phyloP scores from a whole-genome alignment of 2,329 filamentous ascomycete species.

The Penicillium glabrum region DNA sequence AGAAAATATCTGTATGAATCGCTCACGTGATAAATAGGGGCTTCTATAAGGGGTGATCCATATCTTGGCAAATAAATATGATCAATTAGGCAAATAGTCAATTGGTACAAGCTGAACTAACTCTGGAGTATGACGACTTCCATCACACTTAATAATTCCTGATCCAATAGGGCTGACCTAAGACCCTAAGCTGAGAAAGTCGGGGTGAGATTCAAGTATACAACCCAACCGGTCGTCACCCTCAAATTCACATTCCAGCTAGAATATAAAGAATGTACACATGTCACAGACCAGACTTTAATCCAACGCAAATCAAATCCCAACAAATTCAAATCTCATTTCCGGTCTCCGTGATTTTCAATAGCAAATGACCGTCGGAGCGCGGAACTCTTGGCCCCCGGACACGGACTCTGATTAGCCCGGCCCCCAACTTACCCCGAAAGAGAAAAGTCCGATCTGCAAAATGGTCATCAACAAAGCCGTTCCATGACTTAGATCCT shows the following conservation, averaged over 20 bases:
- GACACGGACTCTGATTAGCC: not conserved
- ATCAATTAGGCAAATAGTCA: too few relatives aligned
- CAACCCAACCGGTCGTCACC: too few relatives aligned
- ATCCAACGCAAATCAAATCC: not conserved
- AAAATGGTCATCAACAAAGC: conserved; percentile 1
- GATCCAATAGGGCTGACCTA: too few relatives aligned
- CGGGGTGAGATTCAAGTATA: too few relatives aligned
- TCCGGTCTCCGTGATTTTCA: not conserved
- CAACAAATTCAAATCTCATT: not conserved
- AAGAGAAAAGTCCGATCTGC: conserved; percentile 8
- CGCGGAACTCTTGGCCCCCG: not conserved
- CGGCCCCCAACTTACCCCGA: not conserved
- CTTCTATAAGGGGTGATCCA: too few relatives aligned
- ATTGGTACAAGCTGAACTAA: too few relatives aligned
- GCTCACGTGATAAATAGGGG: not conserved
- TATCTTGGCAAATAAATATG: too few relatives aligned
- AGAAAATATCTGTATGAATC: too few relatives aligned
- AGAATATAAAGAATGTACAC: not conserved
- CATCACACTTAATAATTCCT: too few relatives aligned
- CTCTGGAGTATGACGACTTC: too few relatives aligned
- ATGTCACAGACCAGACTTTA: not conserved
- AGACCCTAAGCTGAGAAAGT: too few relatives aligned
- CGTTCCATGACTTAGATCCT: not conserved
- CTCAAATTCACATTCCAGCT: not conserved
- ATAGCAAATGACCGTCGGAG: not conserved